Conservation (phyloP, 345 rosid species). For the Hypericum perforatum region DNA sequence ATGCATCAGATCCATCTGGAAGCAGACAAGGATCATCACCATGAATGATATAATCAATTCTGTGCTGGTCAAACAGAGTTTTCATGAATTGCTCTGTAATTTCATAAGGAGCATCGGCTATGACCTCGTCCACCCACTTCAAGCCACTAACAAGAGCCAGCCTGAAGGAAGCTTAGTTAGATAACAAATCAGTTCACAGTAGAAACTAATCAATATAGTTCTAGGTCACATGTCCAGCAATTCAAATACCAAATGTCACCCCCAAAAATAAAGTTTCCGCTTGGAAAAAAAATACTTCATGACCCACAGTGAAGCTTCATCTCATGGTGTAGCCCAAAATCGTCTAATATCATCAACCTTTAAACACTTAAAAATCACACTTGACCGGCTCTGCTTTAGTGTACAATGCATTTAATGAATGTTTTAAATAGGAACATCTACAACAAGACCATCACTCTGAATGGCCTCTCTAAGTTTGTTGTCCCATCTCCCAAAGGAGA, state of each 20-base stretch:
- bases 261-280: too few species aligned
- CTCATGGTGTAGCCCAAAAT: too few species aligned
- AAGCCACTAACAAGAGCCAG: constrained; percentile 63
- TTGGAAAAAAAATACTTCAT: too few species aligned
- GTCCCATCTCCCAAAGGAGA: too few species aligned
- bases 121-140: constrained; percentile 77
- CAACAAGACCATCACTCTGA: too few species aligned
- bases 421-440: too few species aligned
- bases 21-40: constrained; percentile 79
- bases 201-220: not conserved
- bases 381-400: too few species aligned
- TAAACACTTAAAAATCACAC: too few species aligned
- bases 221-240: not conserved
- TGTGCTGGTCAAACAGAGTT: constrained; percentile 51
- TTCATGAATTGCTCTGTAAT: constrained; percentile 67
- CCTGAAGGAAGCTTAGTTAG: constrained; percentile 32
- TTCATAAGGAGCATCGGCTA: constrained; percentile 64
- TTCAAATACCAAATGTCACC: not conserved
- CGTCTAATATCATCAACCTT: too few species aligned
- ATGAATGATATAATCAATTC: constrained; percentile 63
- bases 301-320: too few species aligned
- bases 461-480: too few species aligned
- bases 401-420: too few species aligned
- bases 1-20: constrained; percentile 74
- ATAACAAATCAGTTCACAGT: not conserved